Conservation (phyloP, 2,329 filamentous ascomycete genomes). For the Colletotrichum sp. region DNA sequence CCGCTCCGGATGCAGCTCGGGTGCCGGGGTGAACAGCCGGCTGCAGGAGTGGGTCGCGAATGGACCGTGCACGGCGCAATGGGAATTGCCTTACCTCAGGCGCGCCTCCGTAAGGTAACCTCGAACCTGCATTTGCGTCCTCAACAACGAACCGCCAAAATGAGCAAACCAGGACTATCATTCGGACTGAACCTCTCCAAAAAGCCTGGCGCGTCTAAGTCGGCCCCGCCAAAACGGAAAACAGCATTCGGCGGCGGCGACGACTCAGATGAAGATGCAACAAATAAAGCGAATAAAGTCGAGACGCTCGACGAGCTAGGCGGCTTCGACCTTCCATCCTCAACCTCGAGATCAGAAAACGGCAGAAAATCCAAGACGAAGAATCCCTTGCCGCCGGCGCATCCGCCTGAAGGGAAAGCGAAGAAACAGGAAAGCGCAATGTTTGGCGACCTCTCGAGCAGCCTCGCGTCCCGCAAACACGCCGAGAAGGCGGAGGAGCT, state of each 20-base stretch:
- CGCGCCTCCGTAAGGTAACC: background rate
- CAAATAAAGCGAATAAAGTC: constrained; percentile 40
- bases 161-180: constrained; percentile 54
- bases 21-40: background rate
- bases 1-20: background rate
- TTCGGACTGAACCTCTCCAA: constrained; percentile 66
- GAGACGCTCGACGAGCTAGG: constrained; percentile 68
- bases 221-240: constrained; percentile 55
- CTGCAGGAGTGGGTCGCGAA: background rate
- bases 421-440: constrained; percentile 46
- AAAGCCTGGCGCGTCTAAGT: constrained; percentile 57
- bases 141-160: constrained; percentile 25
- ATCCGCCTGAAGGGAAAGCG: constrained; percentile 48
- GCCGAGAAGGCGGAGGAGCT: constrained; percentile 68
- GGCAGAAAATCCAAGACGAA: constrained; percentile 36
- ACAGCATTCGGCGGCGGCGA: constrained; percentile 64
- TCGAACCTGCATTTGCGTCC: background rate
- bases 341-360: constrained; percentile 29
- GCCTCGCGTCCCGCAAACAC: constrained; percentile 66
- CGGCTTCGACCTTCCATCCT: constrained; percentile 41
- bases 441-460: constrained; percentile 71
- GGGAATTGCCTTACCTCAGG: background rate
- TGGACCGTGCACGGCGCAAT: constrained; percentile 1
- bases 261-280: constrained; percentile 58
- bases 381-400: constrained; percentile 33